These are phyloP conservation scores for Waltiozyma sp. DNA, from an alignment of 1,139 yeast species.

Conservation along the genomic window DNA sequence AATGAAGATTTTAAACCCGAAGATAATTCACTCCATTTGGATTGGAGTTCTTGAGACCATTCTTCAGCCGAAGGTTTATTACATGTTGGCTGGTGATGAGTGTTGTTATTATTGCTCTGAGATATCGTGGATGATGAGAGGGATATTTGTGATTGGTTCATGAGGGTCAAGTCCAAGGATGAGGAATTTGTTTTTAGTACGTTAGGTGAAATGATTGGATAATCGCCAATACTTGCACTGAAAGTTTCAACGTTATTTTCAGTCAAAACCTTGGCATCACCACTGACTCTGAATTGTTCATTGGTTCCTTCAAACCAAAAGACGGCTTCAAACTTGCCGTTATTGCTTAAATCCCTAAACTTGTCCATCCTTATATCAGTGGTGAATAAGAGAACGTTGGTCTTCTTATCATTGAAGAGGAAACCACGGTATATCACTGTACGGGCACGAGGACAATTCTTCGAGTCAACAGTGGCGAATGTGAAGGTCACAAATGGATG, in stretches of 20 bases:
- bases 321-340: constrained; percentile 61
- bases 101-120: background rate
- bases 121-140: background rate
- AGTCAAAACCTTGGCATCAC: constrained; percentile 41
- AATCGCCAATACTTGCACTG: constrained; percentile 9
- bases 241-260: constrained; percentile 20
- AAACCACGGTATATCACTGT: constrained; percentile 70
- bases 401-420: constrained; percentile 55
- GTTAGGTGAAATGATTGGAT: constrained; percentile 23
- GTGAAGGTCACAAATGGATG: constrained; percentile 47
- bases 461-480: constrained; percentile 51
- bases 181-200: constrained; percentile 13
- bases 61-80: constrained; percentile 29
- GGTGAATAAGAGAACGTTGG: constrained; percentile 58
- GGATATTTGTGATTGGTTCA: background rate
- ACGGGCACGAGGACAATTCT: constrained; percentile 44
- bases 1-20: constrained; percentile 56
- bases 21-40: constrained; percentile 56
- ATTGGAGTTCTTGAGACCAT: constrained; percentile 50
- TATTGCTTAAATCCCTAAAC: constrained; percentile 37
- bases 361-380: constrained; percentile 67
- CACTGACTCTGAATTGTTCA: constrained; percentile 66
- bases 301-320: constrained; percentile 53
- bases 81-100: background rate
- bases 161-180: constrained; percentile 9